Evolutionary conservation across 139 green algal genomes (phyloP), one percentile per base, ranked within the genome.

Genomic region (Penium margaritaceum): DNA sequence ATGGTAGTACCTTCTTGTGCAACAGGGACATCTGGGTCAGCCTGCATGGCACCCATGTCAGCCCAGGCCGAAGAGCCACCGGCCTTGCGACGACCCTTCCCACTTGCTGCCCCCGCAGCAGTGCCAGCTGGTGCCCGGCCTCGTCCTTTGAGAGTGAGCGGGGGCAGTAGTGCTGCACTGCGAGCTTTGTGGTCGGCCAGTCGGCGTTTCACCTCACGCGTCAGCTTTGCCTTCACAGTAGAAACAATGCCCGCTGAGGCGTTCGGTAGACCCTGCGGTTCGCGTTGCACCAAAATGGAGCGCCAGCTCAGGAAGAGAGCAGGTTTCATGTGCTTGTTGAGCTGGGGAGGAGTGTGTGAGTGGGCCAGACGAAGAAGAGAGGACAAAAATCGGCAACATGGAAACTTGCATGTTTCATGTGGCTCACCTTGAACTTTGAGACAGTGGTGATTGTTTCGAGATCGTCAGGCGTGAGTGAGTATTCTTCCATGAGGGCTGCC

Each of bases 131-230:
- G 30, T n/a, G n/a, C n/a, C n/a, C n/a, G n/a, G n/a, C n/a, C n/a
- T n/a, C n/a, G n/a, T n/a, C n/a, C n/a, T n/a, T n/a, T n/a, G n/a
- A n/a, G n/a, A n/a, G n/a, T n/a, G n/a, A 78, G 36, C 24, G 36
- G 39, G 9, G 71, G 62, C 2, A 72, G 41, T 1, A 76, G 66
- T 29, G 74, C 71, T 17, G 71, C 71, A 51, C 33, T 30, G 38
- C 34, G 63, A 21, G 73, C 63, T 35, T 37, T 62, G 29, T 44
- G 60, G 9, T 24, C 35, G n/a, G 14, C 29, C 36, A 29, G 29
- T 29, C 33, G 21, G 14, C 38, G 44, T 58, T 90, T 92, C 76
- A 88, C 92, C 30, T 76, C 76, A 7, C 84, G 69, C 27, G 83
- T 88, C 21, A 87, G 43, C 36, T 67, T 32, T 1, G 47, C 17